Conservation (phyloP, 306 rosid genomes). For the Rosa persica region DNA sequence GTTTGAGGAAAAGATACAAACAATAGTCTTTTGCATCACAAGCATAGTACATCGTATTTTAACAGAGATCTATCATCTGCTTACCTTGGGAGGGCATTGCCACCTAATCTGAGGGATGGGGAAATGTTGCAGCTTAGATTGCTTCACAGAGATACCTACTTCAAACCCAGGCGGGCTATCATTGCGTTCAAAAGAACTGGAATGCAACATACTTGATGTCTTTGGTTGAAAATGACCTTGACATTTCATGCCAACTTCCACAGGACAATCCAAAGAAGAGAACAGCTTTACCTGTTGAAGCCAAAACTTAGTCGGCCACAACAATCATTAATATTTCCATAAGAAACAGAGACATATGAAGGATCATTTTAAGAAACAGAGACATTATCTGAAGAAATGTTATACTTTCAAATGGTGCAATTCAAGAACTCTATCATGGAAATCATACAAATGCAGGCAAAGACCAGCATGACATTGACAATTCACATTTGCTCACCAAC, state of each 20-base stretch:
- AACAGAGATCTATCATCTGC: conserved; percentile 6
- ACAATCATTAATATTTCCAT: neutral
- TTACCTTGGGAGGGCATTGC: conserved; percentile 67
- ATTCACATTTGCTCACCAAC: neutral
- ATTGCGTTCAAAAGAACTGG: conserved; percentile 28
- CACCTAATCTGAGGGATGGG: conserved; percentile 43
- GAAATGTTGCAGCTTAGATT: conserved; percentile 25
- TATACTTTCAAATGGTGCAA: neutral
- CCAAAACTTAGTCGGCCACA: conserved; percentile 14
- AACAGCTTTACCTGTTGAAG: conserved; percentile 54
- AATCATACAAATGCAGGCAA: neutral
- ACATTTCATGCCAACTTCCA: conserved; percentile 40
- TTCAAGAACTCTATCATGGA: neutral
- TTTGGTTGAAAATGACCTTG: conserved; percentile 49
- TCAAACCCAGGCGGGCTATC: conserved; percentile 72
- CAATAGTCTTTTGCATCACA: neutral
- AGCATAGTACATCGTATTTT: neutral
- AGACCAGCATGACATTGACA: neutral
- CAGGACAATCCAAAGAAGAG: conserved; percentile 54
- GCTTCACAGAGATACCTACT: conserved; percentile 20
- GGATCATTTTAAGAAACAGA: neutral
- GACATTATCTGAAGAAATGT: neutral
- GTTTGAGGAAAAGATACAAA: neutral
- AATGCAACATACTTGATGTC: conserved; percentile 36
- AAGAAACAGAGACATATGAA: neutral